Conservation (phyloP, 768 basidiomycete genomes). For the Tubosaeta sp. region DNA sequence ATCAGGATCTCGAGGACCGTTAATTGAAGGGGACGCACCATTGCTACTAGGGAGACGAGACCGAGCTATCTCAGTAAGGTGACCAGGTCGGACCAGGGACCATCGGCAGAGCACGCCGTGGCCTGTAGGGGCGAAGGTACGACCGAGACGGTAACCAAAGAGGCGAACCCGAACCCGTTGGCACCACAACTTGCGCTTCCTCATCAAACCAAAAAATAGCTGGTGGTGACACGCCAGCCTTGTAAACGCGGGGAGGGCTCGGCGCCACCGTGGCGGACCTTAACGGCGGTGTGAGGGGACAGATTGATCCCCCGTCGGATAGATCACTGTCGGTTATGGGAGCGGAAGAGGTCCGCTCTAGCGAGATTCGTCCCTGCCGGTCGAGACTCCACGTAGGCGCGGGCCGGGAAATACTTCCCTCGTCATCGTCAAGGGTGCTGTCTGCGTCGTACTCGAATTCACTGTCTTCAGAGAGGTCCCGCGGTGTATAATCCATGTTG, state of each 20-base stretch:
- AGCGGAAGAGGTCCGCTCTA: neutral
- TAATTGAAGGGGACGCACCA: neutral
- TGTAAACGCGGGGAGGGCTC: neutral
- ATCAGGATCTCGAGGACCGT: neutral
- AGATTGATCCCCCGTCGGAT: constrained; percentile 3
- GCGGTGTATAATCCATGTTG: constrained; percentile 4
- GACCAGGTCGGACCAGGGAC: neutral
- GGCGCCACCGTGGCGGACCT: neutral
- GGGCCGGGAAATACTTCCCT: neutral
- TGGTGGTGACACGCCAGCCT: neutral
- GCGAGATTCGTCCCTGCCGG: neutral
- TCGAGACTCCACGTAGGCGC: neutral
- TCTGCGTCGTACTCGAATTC: neutral
- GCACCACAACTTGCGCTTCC: neutral
- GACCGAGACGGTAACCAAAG: constrained; percentile 3
- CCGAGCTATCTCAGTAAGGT: neutral
- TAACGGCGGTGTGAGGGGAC: constrained; percentile 5
- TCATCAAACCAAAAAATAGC: neutral
- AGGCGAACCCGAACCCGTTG: neutral
- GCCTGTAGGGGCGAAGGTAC: neutral
- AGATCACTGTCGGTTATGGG: neutral
- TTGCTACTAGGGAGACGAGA: neutral
- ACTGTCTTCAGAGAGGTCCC: constrained; percentile 1
- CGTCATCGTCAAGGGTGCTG: neutral
- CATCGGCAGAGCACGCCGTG: neutral